These are phyloP conservation scores for Phytophthora sojae DNA, from an alignment of 352 stramenopile species.

Conservation along the genomic window DNA sequence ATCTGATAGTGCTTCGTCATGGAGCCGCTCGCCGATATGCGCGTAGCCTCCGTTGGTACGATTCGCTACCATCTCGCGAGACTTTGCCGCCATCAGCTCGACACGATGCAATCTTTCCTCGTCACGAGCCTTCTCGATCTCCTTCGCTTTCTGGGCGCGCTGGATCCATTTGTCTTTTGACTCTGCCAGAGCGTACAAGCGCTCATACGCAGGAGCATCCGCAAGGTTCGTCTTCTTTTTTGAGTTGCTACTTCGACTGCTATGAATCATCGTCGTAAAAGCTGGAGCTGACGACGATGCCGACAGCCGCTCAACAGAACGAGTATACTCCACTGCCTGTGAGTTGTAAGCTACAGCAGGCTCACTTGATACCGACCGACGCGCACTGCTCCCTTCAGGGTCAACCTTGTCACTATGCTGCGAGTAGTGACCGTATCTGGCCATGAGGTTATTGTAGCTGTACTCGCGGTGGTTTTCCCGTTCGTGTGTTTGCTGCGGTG, in stretches of 20 bases:
- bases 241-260: slow-evolving; percentile 14
- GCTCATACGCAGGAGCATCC: slow-evolving; percentile 56
- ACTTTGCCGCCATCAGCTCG: slow-evolving; percentile 71
- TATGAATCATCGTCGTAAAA: slow-evolving; percentile 29
- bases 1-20: slow-evolving; percentile 75
- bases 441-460: slow-evolving; percentile 78
- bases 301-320: slow-evolving; percentile 22
- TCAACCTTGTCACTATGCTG: slow-evolving; percentile 73
- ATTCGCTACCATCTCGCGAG: slow-evolving; percentile 60
- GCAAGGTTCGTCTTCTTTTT: slow-evolving; percentile 49
- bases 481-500: slow-evolving; percentile 26
- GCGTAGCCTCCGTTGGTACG: slow-evolving; percentile 62
- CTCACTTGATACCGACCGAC: slow-evolving; percentile 29
- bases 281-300: slow-evolving; percentile 14
- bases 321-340: slow-evolving; percentile 45
- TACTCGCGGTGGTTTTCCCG: slow-evolving; percentile 66
- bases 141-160: slow-evolving; percentile 73
- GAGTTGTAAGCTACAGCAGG: slow-evolving; percentile 45
- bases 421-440: slow-evolving; percentile 79
- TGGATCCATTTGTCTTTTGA: slow-evolving; percentile 80
- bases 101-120: slow-evolving; percentile 45
- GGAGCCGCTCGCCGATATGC: slow-evolving; percentile 75
- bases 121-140: slow-evolving; percentile 58
- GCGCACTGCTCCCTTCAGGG: slow-evolving; percentile 12
- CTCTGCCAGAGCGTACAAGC: slow-evolving; percentile 74